Base-by-base conservation (phyloP, 1,139 yeast genomes). In the Saccharomyces hybrid region DNA sequence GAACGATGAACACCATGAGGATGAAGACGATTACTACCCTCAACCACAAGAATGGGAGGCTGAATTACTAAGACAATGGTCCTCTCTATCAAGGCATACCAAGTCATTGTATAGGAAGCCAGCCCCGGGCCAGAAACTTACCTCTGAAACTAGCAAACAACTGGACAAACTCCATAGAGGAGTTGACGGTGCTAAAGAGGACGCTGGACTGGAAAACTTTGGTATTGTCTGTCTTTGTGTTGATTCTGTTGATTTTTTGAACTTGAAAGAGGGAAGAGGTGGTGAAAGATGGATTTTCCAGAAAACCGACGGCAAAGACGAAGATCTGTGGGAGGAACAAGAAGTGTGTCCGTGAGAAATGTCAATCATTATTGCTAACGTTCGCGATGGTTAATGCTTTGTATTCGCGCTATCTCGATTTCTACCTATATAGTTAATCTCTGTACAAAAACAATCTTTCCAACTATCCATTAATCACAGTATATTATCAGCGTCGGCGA, bases 131-230 rank as follows among this genome's bases (percentile, higher is more conserved):
- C 72, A 82, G 1, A 71, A 73, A 26, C 67, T 88, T 67, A 78
- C 80, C n/a, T 76, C 75, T n/a, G 84, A 80, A 41, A 79, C 79
- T 55, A 76, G 76, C 47, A 80, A 80, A 63, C 68, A 75, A 56
- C 73, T 88, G 48, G 95, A 88, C 69, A 80, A 86, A 53, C 84
- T 88, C 52, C 76, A 81, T 51, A 77, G 96, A 60, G 95, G 96
- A 5, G 96, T 88, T 13, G 96, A 88, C 69, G 96, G 96, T 7
- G 78, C 83, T 52, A 80, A 83, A 64, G 88, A 82, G 52, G 83
- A 78, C 30, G 78, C 79, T 38, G 96, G 95, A 1, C 74, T 79
- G 56, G 83, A 80, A 64, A 83, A 87, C 68, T 88, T 86, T 68
- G 81, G 83, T 1, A 81, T 87, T 27, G 79, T 86, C 32, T 84